These are phyloP conservation scores for Gleditsia sinensis DNA, from an alignment of 306 rosid genomes.

Conservation along the genomic window DNA sequence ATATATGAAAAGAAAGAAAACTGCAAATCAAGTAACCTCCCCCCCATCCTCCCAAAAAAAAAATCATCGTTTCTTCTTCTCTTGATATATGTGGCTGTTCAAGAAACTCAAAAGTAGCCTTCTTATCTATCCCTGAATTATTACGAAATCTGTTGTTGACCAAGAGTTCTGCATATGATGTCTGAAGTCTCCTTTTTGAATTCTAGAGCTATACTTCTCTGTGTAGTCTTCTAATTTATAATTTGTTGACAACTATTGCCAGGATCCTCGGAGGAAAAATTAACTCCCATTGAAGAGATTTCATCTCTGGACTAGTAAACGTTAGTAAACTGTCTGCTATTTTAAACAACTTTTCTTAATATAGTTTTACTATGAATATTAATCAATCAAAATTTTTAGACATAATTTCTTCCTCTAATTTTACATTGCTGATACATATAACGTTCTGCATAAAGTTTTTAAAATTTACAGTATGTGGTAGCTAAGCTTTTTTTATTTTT, in stretches of 20 bases:
- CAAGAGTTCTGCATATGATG: constrained; percentile 30
- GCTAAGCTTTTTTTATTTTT: not conserved
- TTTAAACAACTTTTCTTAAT: constrained; percentile 19
- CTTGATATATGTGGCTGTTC: not conserved
- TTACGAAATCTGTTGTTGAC: constrained; percentile 27
- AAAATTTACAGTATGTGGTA: not conserved
- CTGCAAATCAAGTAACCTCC: not conserved
- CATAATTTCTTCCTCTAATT: constrained; percentile 26
- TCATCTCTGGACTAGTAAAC: constrained; percentile 88
- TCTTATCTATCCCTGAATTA: not conserved
- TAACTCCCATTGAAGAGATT: constrained; percentile 71
- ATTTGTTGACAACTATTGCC: constrained; percentile 41
- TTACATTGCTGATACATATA: constrained; percentile 7
- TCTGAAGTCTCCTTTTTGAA: too few relatives aligned
- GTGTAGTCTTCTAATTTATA: constrained; percentile 22
- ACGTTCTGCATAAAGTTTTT: constrained; percentile 6
- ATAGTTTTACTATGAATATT: not conserved
- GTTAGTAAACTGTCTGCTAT: constrained; percentile 56
- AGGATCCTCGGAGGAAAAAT: constrained; percentile 72
- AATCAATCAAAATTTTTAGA: not conserved
- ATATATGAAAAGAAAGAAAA: not conserved
- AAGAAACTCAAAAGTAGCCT: not conserved
- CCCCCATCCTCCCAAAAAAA: too few relatives aligned
- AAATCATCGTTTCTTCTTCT: not conserved
- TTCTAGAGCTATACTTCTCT: constrained; percentile 34